Evolutionary conservation across 257 asterid genomes (phyloP).

Genomic region (Rubia yunnanensis): DNA sequence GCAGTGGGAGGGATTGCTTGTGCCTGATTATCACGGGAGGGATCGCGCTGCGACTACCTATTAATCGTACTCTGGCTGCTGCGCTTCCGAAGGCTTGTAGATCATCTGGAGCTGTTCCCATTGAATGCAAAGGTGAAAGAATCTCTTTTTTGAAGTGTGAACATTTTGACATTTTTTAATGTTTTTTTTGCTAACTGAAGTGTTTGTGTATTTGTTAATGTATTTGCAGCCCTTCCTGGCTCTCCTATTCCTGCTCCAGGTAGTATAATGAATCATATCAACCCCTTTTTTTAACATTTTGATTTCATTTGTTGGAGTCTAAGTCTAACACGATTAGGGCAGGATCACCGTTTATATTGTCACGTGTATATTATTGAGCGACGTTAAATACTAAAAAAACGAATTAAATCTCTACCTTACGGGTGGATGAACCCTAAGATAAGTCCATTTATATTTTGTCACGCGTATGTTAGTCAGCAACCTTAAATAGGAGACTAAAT

Average conservation of each 20-base stretch:
- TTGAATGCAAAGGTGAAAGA: constrained; percentile 58
- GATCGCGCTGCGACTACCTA: constrained; percentile 47
- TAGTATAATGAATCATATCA: constrained; percentile 10
- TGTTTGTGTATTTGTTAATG: not conserved
- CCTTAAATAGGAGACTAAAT: too few relatives aligned
- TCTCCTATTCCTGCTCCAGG: constrained; percentile 69
- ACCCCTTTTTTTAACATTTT: not conserved
- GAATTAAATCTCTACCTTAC: too few relatives aligned
- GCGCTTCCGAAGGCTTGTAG: constrained; percentile 76
- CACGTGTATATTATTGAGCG: too few relatives aligned
- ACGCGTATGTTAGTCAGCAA: too few relatives aligned
- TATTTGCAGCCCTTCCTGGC: constrained; percentile 21
- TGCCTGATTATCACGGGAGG: constrained; percentile 54
- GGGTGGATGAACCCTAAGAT: too few relatives aligned
- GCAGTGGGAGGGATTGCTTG: constrained; percentile 55
- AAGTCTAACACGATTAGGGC: not conserved
- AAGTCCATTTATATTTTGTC: too few relatives aligned
- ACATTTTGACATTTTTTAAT: not conserved
- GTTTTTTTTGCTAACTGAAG: not conserved
- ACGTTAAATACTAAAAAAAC: too few relatives aligned
- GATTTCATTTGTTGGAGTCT: not conserved
- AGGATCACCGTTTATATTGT: too few relatives aligned
- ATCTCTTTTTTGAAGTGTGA: not conserved
- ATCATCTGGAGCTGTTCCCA: constrained; percentile 43
- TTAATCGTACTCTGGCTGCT: constrained; percentile 49